Base-by-base conservation (phyloP, 768 basidiomycete genomes). In the Trametopsis cervina region DNA sequence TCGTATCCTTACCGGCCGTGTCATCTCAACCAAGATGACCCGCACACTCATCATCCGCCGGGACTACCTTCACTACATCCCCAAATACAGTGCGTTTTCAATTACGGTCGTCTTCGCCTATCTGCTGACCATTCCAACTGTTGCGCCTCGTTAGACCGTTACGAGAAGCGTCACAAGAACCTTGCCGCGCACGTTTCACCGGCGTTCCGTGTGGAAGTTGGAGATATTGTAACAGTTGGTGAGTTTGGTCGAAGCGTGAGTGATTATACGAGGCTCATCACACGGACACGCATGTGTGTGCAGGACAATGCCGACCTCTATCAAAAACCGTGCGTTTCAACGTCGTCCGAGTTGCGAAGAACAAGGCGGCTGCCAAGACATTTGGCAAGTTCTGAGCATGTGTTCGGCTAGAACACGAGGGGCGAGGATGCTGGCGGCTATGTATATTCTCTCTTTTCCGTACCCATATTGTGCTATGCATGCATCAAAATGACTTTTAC, bases 251-350 rank as follows among this genome's bases (percentile, higher is more conserved):
- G 36, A 13, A 40, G 42, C 10, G 13, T 6, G 21, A n/a, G 20
- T 15, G 9, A 12, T 22, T 1, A n/a, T 9, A 27, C 17, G 24
- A 46, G 25, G 3, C 23, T 20, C 18, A 18, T 21, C 25, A 18
- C 33, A 23, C n/a, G n/a, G n/a, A n/a, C 10, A 44, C 49, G 59
- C 41, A 55, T 12, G 22, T 37, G 15, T 23, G 25, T 51, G 39
- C 59, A 92, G 92, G 93, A 27, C 96, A 99, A 81, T 99, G 96
- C 77, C 87, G 96, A 66, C 96, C 96, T 60, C 72, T 98, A 62
- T 98, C 96, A 53, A 99, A 99, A 74, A 98, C 95, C 26, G 91
- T 97, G 62, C 89, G 96, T 43, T 99, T 99, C 85, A 99, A 99
- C 72, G 96, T 99, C 50, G 70, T 98, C 66, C 87, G 94, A 62